These are phyloP conservation scores for Pseudisothecium myosuroides DNA, from an alignment of 225 moss, liverwort and hornwort species.

Conservation along the genomic window DNA sequence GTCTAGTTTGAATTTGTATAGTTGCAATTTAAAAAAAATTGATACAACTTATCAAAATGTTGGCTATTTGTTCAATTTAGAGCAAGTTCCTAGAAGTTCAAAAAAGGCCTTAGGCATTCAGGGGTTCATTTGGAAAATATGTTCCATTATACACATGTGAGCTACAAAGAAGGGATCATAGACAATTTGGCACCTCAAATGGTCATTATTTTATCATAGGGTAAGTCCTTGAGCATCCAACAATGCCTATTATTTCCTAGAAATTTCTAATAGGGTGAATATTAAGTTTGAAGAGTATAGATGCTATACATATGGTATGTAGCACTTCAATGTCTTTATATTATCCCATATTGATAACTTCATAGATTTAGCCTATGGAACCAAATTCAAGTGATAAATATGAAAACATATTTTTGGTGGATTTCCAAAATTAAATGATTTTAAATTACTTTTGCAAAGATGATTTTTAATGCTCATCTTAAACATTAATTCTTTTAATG, in stretches of 20 bases:
- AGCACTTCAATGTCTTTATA: neutral
- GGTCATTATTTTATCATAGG: neutral
- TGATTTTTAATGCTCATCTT: neutral
- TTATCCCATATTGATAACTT: neutral
- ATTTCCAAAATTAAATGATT: neutral
- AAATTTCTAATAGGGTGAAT: neutral
- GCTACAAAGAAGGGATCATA: neutral
- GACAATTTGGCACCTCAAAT: neutral
- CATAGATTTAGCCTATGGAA: neutral
- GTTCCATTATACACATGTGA: fast-evolving
- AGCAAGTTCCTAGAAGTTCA: too few species aligned
- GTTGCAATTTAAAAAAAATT: too few species aligned
- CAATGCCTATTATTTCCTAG: neutral
- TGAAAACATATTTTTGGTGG: neutral
- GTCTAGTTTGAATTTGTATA: too few species aligned
- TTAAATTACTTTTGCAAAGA: too few species aligned
- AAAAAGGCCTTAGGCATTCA: too few species aligned
- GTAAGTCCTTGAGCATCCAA: neutral
- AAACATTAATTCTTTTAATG: neutral
- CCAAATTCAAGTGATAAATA: neutral
- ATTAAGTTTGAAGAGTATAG: neutral
- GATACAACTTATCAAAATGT: too few species aligned
- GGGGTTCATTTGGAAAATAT: too few species aligned
- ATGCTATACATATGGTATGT: neutral
- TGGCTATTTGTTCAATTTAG: too few species aligned